These are phyloP conservation scores for Pochonia chlamydosporia DNA, from an alignment of 2,329 filamentous ascomycete genomes.

Conservation along the genomic window DNA sequence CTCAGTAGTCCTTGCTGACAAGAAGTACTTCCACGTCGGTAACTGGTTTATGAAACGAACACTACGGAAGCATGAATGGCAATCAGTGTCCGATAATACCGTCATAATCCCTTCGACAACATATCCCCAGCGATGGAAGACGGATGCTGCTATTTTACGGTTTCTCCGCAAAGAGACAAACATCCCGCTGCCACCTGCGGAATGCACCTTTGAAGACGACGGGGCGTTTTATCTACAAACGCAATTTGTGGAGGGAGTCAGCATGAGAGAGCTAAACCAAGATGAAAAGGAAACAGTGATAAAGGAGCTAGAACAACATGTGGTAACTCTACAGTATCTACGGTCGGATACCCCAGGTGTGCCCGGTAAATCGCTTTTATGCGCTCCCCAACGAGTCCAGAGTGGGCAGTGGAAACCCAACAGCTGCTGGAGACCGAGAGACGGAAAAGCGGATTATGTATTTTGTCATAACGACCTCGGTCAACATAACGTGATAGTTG, in stretches of 20 bases:
- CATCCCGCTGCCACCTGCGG: slow-evolving; percentile 5
- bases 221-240: slow-evolving; percentile 8
- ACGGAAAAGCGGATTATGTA: slow-evolving; percentile 9
- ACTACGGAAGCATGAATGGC: slow-evolving; percentile 8
- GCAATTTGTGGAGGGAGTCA: slow-evolving; percentile 5
- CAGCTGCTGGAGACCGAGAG: slow-evolving; percentile 8
- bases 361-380: slow-evolving; percentile 8
- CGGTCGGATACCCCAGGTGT: slow-evolving; percentile 10
- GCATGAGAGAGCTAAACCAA: slow-evolving; percentile 2
- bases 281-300: slow-evolving; percentile 5
- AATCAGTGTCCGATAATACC: not conserved
- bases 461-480: slow-evolving; percentile 12
- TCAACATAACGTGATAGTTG: slow-evolving; percentile 12
- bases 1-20: slow-evolving; percentile 7
- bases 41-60: slow-evolving; percentile 9
- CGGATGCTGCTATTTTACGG: slow-evolving; percentile 5
- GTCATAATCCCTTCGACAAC: slow-evolving; percentile 5
- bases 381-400: slow-evolving; percentile 8
- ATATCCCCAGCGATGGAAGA: slow-evolving; percentile 10
- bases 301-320: slow-evolving; percentile 2
- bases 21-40: slow-evolving; percentile 9
- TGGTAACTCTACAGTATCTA: not conserved
- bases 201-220: slow-evolving; percentile 11
- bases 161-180: slow-evolving; percentile 8
- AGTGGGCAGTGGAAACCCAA: slow-evolving; percentile 7